Evolutionary conservation across 805 yeast genomes (phyloP).

Genomic region (Kazachstania africana): DNA sequence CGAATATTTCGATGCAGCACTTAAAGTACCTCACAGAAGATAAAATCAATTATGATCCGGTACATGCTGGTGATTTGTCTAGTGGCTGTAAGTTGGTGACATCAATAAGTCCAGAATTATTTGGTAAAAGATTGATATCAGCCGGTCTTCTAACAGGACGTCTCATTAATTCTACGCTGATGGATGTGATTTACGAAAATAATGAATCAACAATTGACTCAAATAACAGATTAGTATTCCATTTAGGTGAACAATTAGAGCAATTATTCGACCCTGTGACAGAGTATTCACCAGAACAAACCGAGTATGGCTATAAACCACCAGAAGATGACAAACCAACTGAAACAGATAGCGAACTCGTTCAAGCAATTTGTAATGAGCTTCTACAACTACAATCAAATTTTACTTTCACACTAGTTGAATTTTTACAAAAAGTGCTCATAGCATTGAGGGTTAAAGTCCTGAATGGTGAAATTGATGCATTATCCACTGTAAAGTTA

Average conservation of each 20-base stretch:
- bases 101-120: slow-evolving; percentile 30
- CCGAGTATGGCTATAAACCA: slow-evolving; percentile 57
- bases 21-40: no score
- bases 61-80: slow-evolving; percentile 73
- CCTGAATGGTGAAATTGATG: slow-evolving; percentile 40
- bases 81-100: slow-evolving; percentile 47
- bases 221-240: slow-evolving; percentile 65
- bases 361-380: slow-evolving; percentile 52
- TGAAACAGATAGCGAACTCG: slow-evolving; percentile 28
- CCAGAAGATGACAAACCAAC: slow-evolving; percentile 29
- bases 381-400: slow-evolving; percentile 60
- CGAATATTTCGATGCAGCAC: slow-evolving; percentile 42
- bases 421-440: slow-evolving; percentile 64
- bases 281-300: slow-evolving; percentile 85
- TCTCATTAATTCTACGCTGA: slow-evolving; percentile 36
- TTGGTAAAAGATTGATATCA: slow-evolving; percentile 46
- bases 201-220: slow-evolving; percentile 39
- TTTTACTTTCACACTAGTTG: slow-evolving; percentile 59
- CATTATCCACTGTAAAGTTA: slow-evolving; percentile 49
- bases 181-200: slow-evolving; percentile 68
- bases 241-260: slow-evolving; percentile 77
- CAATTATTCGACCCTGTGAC: slow-evolving; percentile 80
- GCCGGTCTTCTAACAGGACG: slow-evolving; percentile 47
- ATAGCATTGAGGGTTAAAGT: slow-evolving; percentile 69
- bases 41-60: slow-evolving; percentile 50